Evolutionary conservation across 306 rosid genomes (phyloP), one percentile per base, ranked within the genome.

Genomic region (Alnus glutinosa): DNA sequence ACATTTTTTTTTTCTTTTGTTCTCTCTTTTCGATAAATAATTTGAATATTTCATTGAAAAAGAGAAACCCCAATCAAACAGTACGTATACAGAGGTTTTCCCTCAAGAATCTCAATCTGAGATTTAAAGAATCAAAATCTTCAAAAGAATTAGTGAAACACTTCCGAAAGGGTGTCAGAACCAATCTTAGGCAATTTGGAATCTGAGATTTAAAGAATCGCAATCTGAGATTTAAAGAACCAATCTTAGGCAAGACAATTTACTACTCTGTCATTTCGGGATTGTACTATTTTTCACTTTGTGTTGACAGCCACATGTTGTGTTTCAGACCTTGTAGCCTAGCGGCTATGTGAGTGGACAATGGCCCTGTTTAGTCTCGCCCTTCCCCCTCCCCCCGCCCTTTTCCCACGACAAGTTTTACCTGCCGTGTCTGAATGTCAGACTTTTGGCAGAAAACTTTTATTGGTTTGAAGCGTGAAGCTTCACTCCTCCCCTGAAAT

Each of bases 1-100:
- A 3, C 79, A 16, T 34, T 63, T 77, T 48, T 58, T 15, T 75
- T 46, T 62, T 69, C 68, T 73, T 63, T 39, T 18, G 48, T 78
- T 63, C 81, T 78, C 48, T 78, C 59, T 71, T 51, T 16, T 13
- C 1, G 19, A 14, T 54, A 13, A 14, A 6, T 16, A 54, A 54
- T 54, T 5, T 3, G 8, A 14, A 54, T 16, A 54, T 54, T 12
- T 15, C 19, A 54, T 54, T 18, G n/a, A 15, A 54, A 16, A 54
- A 54, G 23, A 54, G 59, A 54, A 16, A 16, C 55, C 55, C n/a
- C 28, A 23, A 54, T 14, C 3, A 1, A 4, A 54, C 8, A 3
- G 59, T 9, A 54, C 0, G 55, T 12, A 12, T 50, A 50, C 55
- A 50, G 59, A 18, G 7, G 23, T 23, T 18, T 54, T 54, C 23